Evolutionary conservation across 78 protist species (phyloP).

Genomic region (Dictyostelium capitatum): DNA sequence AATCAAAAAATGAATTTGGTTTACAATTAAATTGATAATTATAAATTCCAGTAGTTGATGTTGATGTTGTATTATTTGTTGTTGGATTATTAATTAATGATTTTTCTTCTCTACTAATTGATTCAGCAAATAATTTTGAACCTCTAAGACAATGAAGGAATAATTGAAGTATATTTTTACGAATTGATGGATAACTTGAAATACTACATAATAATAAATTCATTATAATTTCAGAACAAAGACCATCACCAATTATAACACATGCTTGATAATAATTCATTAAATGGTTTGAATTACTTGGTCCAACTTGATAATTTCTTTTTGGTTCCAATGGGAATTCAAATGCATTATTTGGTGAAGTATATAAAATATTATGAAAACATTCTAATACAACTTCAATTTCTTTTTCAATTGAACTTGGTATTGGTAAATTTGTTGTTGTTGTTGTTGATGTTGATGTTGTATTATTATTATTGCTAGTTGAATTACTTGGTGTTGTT

Average conservation of each 20-base stretch:
- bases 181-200: background rate
- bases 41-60: background rate
- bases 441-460: background rate
- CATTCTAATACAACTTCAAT: slow-evolving; percentile 23
- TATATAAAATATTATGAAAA: slow-evolving; percentile 20
- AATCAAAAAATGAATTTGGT: slow-evolving; percentile 18
- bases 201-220: background rate
- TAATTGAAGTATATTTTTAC: background rate
- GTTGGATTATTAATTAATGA: background rate
- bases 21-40: background rate
- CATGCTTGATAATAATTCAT: slow-evolving; percentile 15
- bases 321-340: slow-evolving; percentile 36
- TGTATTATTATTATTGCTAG: background rate
- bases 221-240: background rate
- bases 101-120: slow-evolving; percentile 29
- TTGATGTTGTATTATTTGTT: background rate
- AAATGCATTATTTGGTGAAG: slow-evolving; percentile 5
- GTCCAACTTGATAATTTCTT: background rate
- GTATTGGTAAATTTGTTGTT: background rate
- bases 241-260: slow-evolving; percentile 32
- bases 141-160: slow-evolving; percentile 33
- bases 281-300: background rate
- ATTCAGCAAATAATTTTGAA: slow-evolving; percentile 17
- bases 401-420: slow-evolving; percentile 2
- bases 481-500: background rate